Evolutionary conservation across 106 monocot genomes (phyloP).

Genomic region (Chionographis japonica): DNA sequence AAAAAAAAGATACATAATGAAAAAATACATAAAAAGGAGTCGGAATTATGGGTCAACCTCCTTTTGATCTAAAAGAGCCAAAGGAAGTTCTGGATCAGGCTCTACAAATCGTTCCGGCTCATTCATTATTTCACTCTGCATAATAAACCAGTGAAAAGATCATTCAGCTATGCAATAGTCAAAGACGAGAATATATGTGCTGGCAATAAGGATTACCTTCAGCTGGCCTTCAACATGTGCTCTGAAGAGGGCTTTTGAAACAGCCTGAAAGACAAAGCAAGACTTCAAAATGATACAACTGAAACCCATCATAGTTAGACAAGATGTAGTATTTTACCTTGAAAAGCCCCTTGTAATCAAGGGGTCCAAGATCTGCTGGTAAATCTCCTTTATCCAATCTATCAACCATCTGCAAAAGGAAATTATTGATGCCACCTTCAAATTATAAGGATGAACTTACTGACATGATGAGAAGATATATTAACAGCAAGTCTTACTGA

Average conservation of each 20-base stretch:
- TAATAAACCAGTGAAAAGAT: conserved; percentile 1
- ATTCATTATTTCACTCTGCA: conserved; percentile 93
- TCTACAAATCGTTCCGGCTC: conserved; percentile 89
- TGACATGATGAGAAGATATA: no score
- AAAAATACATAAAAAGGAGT: not conserved
- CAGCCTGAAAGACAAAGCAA: conserved; percentile 62
- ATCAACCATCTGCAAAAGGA: conserved; percentile 76
- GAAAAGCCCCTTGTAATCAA: conserved; percentile 84
- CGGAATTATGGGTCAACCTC: conserved; percentile 41
- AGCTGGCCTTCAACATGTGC: conserved; percentile 97
- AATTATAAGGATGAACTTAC: no score
- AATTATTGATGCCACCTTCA: not conserved
- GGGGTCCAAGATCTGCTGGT: conserved; percentile 69
- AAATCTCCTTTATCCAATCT: conserved; percentile 85
- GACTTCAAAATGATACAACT: conserved; percentile 7
- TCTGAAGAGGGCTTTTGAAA: conserved; percentile 77
- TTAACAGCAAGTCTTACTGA: no score
- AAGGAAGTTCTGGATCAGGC: conserved; percentile 88
- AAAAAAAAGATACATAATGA: conserved; percentile 3
- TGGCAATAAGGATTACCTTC: conserved; percentile 45
- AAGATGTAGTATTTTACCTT: conserved; percentile 41
- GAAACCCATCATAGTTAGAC: conserved; percentile 5
- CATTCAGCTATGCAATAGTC: not conserved
- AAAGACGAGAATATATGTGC: not conserved
- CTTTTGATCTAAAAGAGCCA: conserved; percentile 97